Base-by-base conservation (phyloP, 768 basidiomycete species). In the Tylopilus intermedius region DNA sequence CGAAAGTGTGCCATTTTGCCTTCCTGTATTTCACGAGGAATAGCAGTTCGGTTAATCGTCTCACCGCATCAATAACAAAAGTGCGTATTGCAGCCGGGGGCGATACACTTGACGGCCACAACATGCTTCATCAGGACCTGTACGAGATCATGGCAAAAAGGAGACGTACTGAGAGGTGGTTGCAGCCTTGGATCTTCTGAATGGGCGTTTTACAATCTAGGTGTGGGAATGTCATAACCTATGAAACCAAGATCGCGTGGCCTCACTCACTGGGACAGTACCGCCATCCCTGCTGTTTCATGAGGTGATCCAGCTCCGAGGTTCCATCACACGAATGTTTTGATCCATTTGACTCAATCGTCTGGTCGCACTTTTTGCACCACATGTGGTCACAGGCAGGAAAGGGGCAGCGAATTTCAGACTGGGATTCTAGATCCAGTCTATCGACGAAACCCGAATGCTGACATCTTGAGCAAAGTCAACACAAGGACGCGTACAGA, bases 311-410 rank as follows among this genome's bases (percentile, higher is more conserved):
- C 18, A 84, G 67, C 55, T 84, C 83, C 1, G 72, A 67, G 1
- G 77, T 69, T 10, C 80, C 81, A 52, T 83, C 82, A 58, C 84
- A 86, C 1, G 79, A 79, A 59, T 83, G 81, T 46, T 67, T 62
- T 5, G 71, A 68, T n/a, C 70, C 74, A 24, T 53, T 63, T 9
- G 65, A 32, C 0, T 60, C 62, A 24, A 73, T 51, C 53, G 66
- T 39, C 51, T 80, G 78, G 45, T 76, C 76, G 61, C 84, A 86
- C 18, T 61, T 64, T 66, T 76, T 83, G 64, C 84, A 86, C 84
- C 83, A 86, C 27, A 71, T 67, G 53, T 81, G 69, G 4, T 69
- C 62, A 52, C 84, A 86, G 3, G 61, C 59, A 0, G 71, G 72
- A 35, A 77, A 62, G 4, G 81, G 82, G 56, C 84, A 86, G 15